Evolutionary conservation across 306 rosid species (phyloP), one percentile per base, ranked within the genome.

Genomic region (Glycine latifolia): DNA sequence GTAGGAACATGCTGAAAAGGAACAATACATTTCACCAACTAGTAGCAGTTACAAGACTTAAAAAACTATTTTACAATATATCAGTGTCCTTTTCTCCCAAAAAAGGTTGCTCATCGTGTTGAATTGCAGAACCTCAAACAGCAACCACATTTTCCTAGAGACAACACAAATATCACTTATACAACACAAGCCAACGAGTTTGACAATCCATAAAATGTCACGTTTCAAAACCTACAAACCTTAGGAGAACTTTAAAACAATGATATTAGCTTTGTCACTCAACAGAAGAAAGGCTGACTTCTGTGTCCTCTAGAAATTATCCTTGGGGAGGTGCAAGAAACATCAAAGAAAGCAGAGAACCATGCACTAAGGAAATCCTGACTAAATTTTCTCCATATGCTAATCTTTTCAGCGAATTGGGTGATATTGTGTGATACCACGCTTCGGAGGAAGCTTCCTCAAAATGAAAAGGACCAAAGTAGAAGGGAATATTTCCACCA

Each of bases 401-500:
- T 81, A 70, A 69, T 35, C 58, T 44, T 58, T 76, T 87, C 62
- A 87, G 76, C 88, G 90, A 85, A 87, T 85, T n/a, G 90, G 90
- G 75, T 85, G 90, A 80, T 85, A 85, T 31, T 87, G 90, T n/a
- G 90, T 87, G 85, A 87, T 79, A 5, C 90, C 90, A 3, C 88
- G 81, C 76, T 87, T 87, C 55, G 90, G 90, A 6, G 90, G 90
- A 67, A 87, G 67, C 86, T 87, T 87, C 85, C 90, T 87, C 81
- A 87, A 83, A 87, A 87, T 87, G 82, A 87, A 87, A 33, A 87
- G 90, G 72, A 87, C 90, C 87, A 87, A 82, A 20, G 87, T 26
- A 70, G 90, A 87, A 79, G 90, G 90, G 61, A 87, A 79, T 87
- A 87, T 87, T 75, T 87, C 90, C 83, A 85, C 88, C 85, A 79